Base-by-base conservation (phyloP, 345 rosid species). In the Gossypium longicalyx region DNA sequence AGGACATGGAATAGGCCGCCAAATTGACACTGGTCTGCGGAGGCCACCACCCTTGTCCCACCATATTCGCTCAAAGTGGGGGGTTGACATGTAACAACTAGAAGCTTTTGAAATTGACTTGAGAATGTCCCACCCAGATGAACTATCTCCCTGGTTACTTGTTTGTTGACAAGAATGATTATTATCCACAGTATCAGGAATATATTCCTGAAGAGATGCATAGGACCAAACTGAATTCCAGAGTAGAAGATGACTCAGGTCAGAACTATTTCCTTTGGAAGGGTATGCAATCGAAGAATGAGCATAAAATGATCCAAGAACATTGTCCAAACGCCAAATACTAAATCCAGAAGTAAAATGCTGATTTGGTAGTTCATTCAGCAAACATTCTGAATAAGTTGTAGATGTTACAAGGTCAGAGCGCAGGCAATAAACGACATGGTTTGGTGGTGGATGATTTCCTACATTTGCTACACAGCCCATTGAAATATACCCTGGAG, bases 41-140 rank as follows among this genome's bases (percentile, higher is more conserved):
- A 90, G 85, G 72, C 93, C 99, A 82, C 97, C 85, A 65, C 99
- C 99, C 77, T 88, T 95, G 87, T 93, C 97, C 96, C 93, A 93
- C 99, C 99, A 95, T 63, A 95, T 86, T 85, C 98, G 91, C 87
- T 95, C 97, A 73, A 95, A 95, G 74, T 90, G 86, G 64, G 97
- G 92, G 66, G 97, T 91, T 49, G 98, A 90, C 77, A 89, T 71
- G 77, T 83, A 92, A 78, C 76, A 85, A 74, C 83, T 86, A 59
- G 87, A 82, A 78, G 88, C 83, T 85, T 84, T 90, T 19, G 97
- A 87, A 78, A 91, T 85, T 71, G 99, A 88, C 77, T 97, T 83
- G 54, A 91, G 65, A 76, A 87, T 75, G 69, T 95, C 98, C 97
- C 94, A 93, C 70, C 94, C 91, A 62, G 98, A 91, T 71, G 93